Conservation (phyloP, 2,329 filamentous ascomycete genomes). For the Cladosporium sp. region DNA sequence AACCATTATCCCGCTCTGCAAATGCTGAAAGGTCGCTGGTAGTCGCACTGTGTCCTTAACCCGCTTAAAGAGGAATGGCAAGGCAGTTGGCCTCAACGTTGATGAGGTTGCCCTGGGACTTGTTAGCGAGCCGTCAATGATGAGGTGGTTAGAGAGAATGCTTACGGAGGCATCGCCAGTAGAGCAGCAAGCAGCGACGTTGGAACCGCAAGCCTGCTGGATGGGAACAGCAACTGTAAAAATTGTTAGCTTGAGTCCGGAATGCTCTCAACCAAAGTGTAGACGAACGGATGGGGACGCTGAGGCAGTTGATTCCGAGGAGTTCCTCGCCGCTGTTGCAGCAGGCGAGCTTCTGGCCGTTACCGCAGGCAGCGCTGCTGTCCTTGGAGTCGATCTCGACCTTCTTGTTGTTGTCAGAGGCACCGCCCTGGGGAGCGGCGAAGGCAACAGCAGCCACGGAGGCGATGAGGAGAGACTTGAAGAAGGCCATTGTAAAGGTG, state of each 20-base stretch:
- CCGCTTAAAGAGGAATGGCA: slow-evolving; percentile 18
- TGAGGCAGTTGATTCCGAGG: slow-evolving; percentile 16
- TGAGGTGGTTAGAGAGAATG: neutral
- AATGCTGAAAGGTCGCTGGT: slow-evolving; percentile 19
- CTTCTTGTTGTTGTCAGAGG: slow-evolving; percentile 11
- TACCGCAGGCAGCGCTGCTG: slow-evolving; percentile 7
- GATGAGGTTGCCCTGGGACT: slow-evolving; percentile 14
- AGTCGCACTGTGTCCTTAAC: slow-evolving; percentile 1
- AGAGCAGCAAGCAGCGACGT: slow-evolving; percentile 17
- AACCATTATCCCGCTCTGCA: slow-evolving; percentile 19
- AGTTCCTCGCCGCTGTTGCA: slow-evolving; percentile 19
- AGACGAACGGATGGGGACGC: slow-evolving; percentile 15
- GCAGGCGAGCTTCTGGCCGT: slow-evolving; percentile 18
- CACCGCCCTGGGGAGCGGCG: slow-evolving; percentile 14
- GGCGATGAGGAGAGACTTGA: slow-evolving; percentile 20
- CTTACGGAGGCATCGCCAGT: slow-evolving; percentile 10
- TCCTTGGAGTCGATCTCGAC: slow-evolving; percentile 6
- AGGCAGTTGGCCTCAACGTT: slow-evolving; percentile 19
- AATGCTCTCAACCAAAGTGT: neutral
- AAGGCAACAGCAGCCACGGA: slow-evolving; percentile 18
- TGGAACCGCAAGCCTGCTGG: slow-evolving; percentile 18
- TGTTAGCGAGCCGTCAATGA: neutral
- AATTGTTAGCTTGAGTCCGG: neutral
- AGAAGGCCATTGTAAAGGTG: slow-evolving; percentile 19
- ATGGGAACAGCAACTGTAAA: slow-evolving; percentile 13